Evolutionary conservation across 2,329 filamentous ascomycete species (phyloP), one percentile per base, ranked within the genome.

Genomic region (Diatrype stigma): DNA sequence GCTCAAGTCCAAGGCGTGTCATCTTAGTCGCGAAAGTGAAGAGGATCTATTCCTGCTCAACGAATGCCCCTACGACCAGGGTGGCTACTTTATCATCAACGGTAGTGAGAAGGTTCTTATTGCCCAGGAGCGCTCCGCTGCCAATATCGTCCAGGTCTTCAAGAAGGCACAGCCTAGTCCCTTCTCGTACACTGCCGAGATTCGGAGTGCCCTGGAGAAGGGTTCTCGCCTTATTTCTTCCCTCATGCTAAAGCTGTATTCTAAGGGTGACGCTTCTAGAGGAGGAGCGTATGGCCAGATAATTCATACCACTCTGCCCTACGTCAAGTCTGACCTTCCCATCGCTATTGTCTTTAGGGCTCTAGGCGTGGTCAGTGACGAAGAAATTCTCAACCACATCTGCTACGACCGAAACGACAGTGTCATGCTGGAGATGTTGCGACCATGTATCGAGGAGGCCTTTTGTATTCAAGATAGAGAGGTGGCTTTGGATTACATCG

Each of bases 11-110:
- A 90, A 93, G 70, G 94, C 96, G 62, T 99, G 94, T 71, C 90
- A 95, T 58, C 73, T 99, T 60, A 88, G 88, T 60, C 86, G 87
- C 59, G 83, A 95, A 66, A 82, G 84, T 46, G 93, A 97, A 58
- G 86, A 94, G 48, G 87, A 89, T 46, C 79, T 99, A 2, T 97
- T 96, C 68, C 80, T 89, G 45, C 86, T 95, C 70, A 96, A 96
- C 66, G 94, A 99, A 72, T 99, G 94, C 60, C 94, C 94, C 1
- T 99, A 96, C 70, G 94, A 99, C 65, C 94, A 96, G 66, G 94
- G 94, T 60, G 94, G 94, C 59, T 99, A 99, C 72, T 99, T 99
- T 67, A 90, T 99, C 63, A 99, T 99, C 79, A 99, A 99, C 73
- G 94, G 94, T 42, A 96, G 90, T 71, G 94, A 99, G 68, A 99